phyloP scores from a whole-genome alignment of 306 rosid species.

The Spatholobus suberectus region DNA sequence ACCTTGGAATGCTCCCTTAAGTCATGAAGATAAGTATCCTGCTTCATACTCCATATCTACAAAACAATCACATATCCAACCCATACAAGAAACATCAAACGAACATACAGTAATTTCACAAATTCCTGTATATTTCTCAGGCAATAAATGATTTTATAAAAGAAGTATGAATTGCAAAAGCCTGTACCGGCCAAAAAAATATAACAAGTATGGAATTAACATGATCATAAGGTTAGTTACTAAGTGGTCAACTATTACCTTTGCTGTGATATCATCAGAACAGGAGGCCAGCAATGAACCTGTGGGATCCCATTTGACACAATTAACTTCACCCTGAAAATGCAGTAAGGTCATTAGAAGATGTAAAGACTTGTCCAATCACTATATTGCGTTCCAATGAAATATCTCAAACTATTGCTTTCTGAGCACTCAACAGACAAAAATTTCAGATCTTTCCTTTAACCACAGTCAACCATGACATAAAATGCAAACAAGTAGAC shows the following conservation, averaged over 20 bases:
- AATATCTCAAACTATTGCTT: not conserved
- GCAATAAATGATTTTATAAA: not conserved
- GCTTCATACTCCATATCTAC: conserved; percentile 97
- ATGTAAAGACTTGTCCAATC: conserved; percentile 23
- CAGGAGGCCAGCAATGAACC: conserved; percentile 93
- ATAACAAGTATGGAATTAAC: not conserved
- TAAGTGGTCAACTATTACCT: conserved; percentile 55
- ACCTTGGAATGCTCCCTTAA: conserved; percentile 95
- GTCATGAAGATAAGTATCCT: conserved; percentile 84
- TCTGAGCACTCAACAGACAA: not conserved
- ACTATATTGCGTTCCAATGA: conserved; percentile 11
- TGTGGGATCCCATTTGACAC: conserved; percentile 99
- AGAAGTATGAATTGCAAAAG: not conserved
- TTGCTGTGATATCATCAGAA: conserved; percentile 92
- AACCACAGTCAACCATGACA: conserved; percentile 27
- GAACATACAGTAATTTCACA: not conserved
- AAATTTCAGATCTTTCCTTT: not conserved
- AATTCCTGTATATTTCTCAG: not conserved
- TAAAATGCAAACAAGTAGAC: conserved; percentile 7
- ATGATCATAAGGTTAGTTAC: conserved; percentile 9
- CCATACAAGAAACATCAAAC: conserved; percentile 14
- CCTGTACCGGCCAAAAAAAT: not conserved
- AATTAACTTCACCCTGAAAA: conserved; percentile 91
- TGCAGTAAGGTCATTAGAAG: conserved; percentile 38
- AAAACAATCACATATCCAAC: conserved; percentile 28